Evolutionary conservation across 352 stramenopile species (phyloP).

Genomic region (Pseudoperonospora humuli): DNA sequence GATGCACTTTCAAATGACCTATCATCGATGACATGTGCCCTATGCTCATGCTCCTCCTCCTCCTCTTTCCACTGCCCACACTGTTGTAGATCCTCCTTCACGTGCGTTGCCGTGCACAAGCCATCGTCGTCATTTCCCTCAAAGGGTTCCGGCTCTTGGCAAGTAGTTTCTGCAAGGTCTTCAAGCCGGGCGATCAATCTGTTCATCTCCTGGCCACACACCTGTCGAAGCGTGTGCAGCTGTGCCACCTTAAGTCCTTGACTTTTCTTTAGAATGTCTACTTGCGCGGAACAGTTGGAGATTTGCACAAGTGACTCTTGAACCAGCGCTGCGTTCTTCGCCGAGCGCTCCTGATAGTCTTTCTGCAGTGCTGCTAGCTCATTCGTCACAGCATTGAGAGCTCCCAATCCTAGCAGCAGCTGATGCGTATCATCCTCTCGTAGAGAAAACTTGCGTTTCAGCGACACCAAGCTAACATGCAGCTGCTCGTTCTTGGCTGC

Average conservation of each 20-base stretch:
- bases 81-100: conserved; percentile 15
- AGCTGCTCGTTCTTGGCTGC: conserved; percentile 36
- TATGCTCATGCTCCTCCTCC: conserved; percentile 20
- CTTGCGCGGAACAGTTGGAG: conserved; percentile 40
- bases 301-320: conserved; percentile 46
- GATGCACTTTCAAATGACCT: not conserved
- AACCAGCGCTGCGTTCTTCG: conserved; percentile 38
- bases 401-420: conserved; percentile 27
- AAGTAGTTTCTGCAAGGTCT: conserved; percentile 17
- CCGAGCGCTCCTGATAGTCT: conserved; percentile 38
- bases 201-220: conserved; percentile 44
- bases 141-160: conserved; percentile 7
- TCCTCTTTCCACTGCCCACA: conserved; percentile 23
- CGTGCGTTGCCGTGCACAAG: conserved; percentile 1
- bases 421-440: conserved; percentile 31
- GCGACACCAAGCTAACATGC: conserved; percentile 26
- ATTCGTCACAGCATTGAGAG: conserved; percentile 30
- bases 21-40: conserved; percentile 7
- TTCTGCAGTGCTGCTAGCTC: conserved; percentile 34
- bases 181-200: conserved; percentile 34
- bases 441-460: conserved; percentile 33
- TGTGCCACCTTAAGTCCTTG: conserved; percentile 29
- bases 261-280: conserved; percentile 33
- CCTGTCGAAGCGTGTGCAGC: conserved; percentile 31
- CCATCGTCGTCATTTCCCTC: conserved; percentile 8